Conservation (phyloP, 306 rosid species). For the Parietaria judaica region DNA sequence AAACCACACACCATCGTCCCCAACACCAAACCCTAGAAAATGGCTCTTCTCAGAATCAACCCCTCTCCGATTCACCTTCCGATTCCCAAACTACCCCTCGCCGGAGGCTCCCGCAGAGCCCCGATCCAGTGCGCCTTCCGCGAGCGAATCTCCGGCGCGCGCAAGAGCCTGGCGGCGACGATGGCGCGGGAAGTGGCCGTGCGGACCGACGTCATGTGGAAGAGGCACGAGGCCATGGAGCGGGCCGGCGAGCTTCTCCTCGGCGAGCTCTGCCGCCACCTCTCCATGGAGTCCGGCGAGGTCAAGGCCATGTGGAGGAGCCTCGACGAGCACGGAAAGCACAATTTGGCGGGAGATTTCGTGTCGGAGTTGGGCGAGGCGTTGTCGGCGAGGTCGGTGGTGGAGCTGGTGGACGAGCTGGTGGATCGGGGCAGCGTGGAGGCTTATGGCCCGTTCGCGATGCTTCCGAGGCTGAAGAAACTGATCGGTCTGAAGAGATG, state of each 20-base stretch:
- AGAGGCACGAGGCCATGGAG: constrained; percentile 57
- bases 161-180: constrained; percentile 36
- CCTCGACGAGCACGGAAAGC: constrained; percentile 47
- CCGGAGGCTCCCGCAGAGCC: no score
- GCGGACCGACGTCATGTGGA: constrained; percentile 30
- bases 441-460: no score
- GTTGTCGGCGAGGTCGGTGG: constrained; percentile 54
- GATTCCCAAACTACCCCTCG: no score
- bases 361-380: constrained; percentile 64
- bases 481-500: no score
- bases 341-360: constrained; percentile 42
- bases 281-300: constrained; percentile 42
- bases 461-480: no score
- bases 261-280: constrained; percentile 42
- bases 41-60: constrained; percentile 12
- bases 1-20: no score
- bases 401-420: constrained; percentile 28
- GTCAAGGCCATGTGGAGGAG: constrained; percentile 45
- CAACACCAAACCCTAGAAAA: no score
- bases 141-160: no score
- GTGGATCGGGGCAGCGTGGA: no score
- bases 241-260: constrained; percentile 65
- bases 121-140: no score
- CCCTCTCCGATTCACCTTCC: constrained; percentile 4
- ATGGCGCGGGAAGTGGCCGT: constrained; percentile 37